Percentiles rank a stretch among this genome's conserved stretches.
phyloP scores from a whole-genome alignment of 208 protist genomes.

The Phytomonas sp. region DNA sequence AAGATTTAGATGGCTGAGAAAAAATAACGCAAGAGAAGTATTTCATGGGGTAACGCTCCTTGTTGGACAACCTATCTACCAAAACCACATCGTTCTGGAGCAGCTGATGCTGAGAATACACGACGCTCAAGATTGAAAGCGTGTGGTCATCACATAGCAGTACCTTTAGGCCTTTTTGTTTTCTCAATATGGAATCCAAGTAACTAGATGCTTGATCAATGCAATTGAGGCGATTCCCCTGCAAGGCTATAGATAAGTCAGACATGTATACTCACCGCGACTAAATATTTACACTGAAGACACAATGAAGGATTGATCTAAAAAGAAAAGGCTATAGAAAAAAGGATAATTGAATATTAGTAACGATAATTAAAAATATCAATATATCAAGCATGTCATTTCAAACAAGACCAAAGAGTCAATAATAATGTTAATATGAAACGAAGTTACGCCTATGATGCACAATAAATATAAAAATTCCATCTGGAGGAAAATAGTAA shows the following conservation, averaged over 20 bases:
- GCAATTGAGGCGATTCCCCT: constrained; percentile 36
- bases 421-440: background rate
- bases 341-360: background rate
- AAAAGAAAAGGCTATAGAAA: background rate
- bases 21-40: constrained; percentile 92
- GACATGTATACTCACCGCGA: background rate
- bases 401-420: no score
- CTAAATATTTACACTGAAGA: background rate
- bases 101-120: constrained; percentile 94
- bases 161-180: constrained; percentile 84
- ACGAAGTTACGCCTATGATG: background rate
- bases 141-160: constrained; percentile 94
- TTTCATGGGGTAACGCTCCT: constrained; percentile 85
- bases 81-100: constrained; percentile 96
- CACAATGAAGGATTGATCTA: background rate
- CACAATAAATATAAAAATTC: background rate
- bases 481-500: background rate
- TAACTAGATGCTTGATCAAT: constrained; percentile 72
- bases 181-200: constrained; percentile 53
- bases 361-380: background rate
- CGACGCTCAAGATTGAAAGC: constrained; percentile 89
- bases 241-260: background rate
- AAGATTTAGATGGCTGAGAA: constrained; percentile 85
- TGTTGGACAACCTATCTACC: constrained; percentile 90
- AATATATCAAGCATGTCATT: no score